These are phyloP conservation scores for Macrocybe sp. DNA, from an alignment of 1,284 basidiomycete species.

Conservation along the genomic window DNA sequence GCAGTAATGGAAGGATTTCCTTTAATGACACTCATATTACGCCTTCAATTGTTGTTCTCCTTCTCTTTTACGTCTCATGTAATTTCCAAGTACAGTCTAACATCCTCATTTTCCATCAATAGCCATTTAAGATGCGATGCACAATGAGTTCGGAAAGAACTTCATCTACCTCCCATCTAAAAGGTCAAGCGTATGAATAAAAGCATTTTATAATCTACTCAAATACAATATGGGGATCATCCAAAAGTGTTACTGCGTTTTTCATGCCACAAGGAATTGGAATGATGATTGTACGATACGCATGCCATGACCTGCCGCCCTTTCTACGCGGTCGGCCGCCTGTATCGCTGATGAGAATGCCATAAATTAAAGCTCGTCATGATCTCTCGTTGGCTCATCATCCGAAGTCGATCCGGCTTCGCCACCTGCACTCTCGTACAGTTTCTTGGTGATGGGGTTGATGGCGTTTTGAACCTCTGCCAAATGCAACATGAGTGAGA, in stretches of 20 bases:
- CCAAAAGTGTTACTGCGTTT: neutral
- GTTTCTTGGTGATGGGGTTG: slow-evolving; percentile 74
- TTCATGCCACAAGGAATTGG: neutral
- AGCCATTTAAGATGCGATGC: too few relatives aligned
- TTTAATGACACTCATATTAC: too few relatives aligned
- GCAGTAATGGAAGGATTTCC: too few relatives aligned
- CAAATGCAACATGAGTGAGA: slow-evolving; percentile 1
- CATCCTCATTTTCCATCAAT: too few relatives aligned
- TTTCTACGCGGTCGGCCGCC: slow-evolving; percentile 3
- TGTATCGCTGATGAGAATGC: slow-evolving; percentile 7
- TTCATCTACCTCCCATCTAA: neutral
- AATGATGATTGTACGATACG: slow-evolving; percentile 9
- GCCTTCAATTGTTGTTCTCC: too few relatives aligned
- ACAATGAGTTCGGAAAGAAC: neutral
- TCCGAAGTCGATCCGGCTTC: slow-evolving; percentile 40
- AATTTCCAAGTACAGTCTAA: too few relatives aligned
- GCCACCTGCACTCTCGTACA: slow-evolving; percentile 50
- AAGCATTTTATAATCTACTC: slow-evolving; percentile 12
- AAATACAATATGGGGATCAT: slow-evolving; percentile 12
- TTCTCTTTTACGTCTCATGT: too few relatives aligned
- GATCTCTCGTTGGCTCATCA: slow-evolving; percentile 52
- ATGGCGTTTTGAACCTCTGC: slow-evolving; percentile 69
- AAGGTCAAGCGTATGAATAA: slow-evolving; percentile 3
- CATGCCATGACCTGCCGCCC: slow-evolving; percentile 2
- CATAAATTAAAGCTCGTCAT: slow-evolving; percentile 59